Percentiles rank a stretch among this genome's conserved stretches.
Conservation (phyloP, 768 basidiomycete species). For the Cantharellus anzutake region DNA sequence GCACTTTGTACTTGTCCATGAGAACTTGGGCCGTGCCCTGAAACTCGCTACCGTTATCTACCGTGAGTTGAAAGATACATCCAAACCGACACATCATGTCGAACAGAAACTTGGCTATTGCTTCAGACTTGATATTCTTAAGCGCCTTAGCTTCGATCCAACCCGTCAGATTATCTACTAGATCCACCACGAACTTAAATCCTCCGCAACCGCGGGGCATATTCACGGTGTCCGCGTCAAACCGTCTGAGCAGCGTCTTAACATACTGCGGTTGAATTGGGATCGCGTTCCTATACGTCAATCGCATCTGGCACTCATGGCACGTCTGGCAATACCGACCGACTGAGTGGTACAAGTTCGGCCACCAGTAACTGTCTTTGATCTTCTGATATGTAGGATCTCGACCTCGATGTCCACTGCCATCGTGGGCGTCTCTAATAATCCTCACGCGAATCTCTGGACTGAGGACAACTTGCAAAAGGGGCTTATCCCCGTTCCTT, state of each 20-base stretch:
- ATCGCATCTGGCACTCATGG: background rate
- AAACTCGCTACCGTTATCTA: background rate
- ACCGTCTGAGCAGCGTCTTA: background rate
- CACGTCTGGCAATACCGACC: background rate
- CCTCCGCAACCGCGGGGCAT: background rate
- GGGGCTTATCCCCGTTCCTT: background rate
- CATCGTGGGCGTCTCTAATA: background rate
- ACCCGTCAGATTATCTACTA: background rate
- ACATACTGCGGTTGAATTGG: background rate
- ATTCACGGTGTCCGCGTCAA: background rate
- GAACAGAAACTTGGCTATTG: background rate
- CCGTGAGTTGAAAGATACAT: background rate
- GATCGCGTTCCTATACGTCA: background rate
- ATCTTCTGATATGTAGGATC: background rate
- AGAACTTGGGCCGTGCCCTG: background rate
- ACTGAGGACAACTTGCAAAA: background rate
- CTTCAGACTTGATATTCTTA: background rate
- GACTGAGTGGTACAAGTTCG: background rate
- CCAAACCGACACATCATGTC: background rate
- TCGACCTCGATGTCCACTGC: background rate
- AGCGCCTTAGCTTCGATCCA: constrained; percentile 1
- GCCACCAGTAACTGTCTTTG: background rate
- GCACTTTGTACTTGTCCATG: background rate
- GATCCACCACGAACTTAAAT: background rate
- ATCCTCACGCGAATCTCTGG: background rate